Evolutionary conservation across 2,329 filamentous ascomycete species (phyloP).

Genomic region (Diplodia corticola): DNA sequence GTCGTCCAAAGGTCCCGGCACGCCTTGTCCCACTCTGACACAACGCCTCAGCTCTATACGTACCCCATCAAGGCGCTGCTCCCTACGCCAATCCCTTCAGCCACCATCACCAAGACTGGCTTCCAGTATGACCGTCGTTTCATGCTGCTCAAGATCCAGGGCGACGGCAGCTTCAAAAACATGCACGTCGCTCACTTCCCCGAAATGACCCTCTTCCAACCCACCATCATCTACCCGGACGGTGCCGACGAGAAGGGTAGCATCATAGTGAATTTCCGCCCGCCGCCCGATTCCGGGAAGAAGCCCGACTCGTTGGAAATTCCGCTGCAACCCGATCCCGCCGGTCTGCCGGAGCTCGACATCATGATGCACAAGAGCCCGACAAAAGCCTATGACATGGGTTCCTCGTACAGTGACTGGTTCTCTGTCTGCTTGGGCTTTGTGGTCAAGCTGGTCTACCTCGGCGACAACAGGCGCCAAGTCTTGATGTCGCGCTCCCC

Average conservation of each 20-base stretch:
- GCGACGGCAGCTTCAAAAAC: conserved; percentile 36
- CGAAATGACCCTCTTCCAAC: conserved; percentile 18
- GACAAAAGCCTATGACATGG: conserved; percentile 48
- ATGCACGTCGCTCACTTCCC: conserved; percentile 35
- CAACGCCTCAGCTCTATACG: conserved; percentile 40
- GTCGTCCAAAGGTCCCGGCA: conserved; percentile 4
- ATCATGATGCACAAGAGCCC: conserved; percentile 48
- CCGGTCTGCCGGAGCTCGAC: conserved; percentile 38
- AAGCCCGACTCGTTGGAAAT: conserved; percentile 37
- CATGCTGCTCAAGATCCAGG: conserved; percentile 23
- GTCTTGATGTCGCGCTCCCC: conserved; percentile 42
- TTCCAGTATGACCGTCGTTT: conserved; percentile 47
- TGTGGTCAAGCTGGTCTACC: conserved; percentile 45
- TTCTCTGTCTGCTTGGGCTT: conserved; percentile 48
- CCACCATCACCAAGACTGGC: conserved; percentile 46
- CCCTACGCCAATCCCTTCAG: conserved; percentile 39
- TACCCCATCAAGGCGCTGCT: conserved; percentile 53
- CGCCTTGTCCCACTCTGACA: conserved; percentile 11
- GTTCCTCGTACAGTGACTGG: conserved; percentile 44
- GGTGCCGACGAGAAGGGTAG: conserved; percentile 29
- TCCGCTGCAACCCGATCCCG: conserved; percentile 42
- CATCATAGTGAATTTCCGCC: conserved; percentile 44
- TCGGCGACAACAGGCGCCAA: conserved; percentile 44
- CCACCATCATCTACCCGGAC: conserved; percentile 34
- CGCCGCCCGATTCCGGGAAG: conserved; percentile 32